Conservation (phyloP, 495 filamentous ascomycete species). For the Friedmanniomyces endolithicus region DNA sequence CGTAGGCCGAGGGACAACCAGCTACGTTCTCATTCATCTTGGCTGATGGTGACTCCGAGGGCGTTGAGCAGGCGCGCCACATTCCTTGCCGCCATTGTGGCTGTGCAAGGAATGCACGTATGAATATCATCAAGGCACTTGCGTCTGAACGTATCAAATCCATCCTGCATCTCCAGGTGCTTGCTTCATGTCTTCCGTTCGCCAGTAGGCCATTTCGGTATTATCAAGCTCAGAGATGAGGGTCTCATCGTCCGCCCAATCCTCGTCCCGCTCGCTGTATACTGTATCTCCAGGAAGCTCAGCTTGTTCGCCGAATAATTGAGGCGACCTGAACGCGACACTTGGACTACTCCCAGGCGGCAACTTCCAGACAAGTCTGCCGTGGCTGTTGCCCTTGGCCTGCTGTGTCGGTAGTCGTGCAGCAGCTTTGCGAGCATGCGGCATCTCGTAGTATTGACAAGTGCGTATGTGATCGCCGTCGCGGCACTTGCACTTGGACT, state of each 20-base stretch:
- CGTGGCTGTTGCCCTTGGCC: not conserved
- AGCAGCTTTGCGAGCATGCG: not conserved
- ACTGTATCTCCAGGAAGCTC: conserved; percentile 1
- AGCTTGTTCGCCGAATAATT: conserved; percentile 10
- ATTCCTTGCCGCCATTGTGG: conserved; percentile 1
- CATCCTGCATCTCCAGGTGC: conserved; percentile 4
- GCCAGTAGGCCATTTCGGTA: conserved; percentile 5
- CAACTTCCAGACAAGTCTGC: not conserved
- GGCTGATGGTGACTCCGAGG: no score
- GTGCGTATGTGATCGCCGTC: not conserved
- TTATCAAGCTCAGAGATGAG: not conserved
- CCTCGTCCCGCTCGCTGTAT: conserved; percentile 2
- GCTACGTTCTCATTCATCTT: not conserved
- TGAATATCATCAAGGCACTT: not conserved
- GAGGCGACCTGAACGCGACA: not conserved
- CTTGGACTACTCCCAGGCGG: not conserved
- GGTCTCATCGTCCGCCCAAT: not conserved
- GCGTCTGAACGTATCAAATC: conserved; percentile 1
- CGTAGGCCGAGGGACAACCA: not conserved
- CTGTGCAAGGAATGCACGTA: not conserved
- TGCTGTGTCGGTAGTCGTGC: not conserved
- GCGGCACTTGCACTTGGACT: not conserved
- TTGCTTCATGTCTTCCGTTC: not conserved
- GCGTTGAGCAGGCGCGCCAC: not conserved
- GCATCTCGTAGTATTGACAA: not conserved